phyloP scores from a whole-genome alignment of 495 filamentous ascomycete genomes.

The Aspergillus olivimuriae region DNA sequence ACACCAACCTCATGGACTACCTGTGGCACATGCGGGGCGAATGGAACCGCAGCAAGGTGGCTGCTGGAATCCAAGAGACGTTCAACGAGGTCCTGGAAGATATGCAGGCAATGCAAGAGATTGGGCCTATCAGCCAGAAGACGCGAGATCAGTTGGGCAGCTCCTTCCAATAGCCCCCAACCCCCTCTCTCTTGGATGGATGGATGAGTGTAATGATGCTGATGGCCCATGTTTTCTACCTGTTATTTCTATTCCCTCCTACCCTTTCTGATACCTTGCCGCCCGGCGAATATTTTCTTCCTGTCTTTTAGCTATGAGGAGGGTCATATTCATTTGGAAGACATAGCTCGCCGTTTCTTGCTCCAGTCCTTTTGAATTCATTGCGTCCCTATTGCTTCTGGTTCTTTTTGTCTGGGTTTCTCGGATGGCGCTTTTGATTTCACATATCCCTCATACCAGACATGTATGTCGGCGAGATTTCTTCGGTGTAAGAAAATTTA shows the following conservation, averaged over 20 bases:
- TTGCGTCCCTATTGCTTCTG: no score
- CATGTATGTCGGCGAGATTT: no score
- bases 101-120: slow-evolving; percentile 62
- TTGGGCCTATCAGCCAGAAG: slow-evolving; percentile 37
- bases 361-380: no score
- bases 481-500: neutral
- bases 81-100: slow-evolving; percentile 81
- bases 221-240: neutral
- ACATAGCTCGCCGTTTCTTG: no score
- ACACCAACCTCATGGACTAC: slow-evolving; percentile 81
- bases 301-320: no score
- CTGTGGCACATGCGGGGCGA: slow-evolving; percentile 74
- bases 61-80: slow-evolving; percentile 49
- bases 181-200: no score
- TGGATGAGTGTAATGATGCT: neutral
- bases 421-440: neutral
- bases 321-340: no score
- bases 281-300: no score
- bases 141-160: slow-evolving; percentile 30
- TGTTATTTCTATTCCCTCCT: slow-evolving; percentile 8
- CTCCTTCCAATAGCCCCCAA: no score
- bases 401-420: slow-evolving; percentile 9
- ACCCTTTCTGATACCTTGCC: no score
- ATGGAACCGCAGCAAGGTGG: slow-evolving; percentile 72
- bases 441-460: neutral